Base-by-base conservation (phyloP, 139 green algal genomes). In the Gonium pectorale region DNA sequence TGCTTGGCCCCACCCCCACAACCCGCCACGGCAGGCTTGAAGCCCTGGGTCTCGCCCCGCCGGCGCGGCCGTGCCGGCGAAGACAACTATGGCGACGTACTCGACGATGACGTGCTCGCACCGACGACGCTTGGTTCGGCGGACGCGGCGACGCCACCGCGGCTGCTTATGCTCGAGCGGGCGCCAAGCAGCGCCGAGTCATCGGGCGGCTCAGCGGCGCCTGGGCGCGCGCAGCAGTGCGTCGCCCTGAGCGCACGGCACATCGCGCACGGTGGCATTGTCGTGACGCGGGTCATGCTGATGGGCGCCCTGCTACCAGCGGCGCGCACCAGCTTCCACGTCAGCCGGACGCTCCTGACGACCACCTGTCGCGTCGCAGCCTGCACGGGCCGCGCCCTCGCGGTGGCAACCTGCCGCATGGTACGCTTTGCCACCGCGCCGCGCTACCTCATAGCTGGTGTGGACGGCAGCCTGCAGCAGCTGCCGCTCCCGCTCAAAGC, bases 171-270 rank as follows among this genome's bases (percentile, higher is more conserved):
- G 72, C 72, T 80, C 7, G 51, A 80, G 27, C 52, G 72, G 2
- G 72, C 35, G 2, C 72, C 72, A 33, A 80, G 72, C 72, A 80
- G 72, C 33, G 72, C n/a, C n/a, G n/a, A n/a, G n/a, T n/a, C 43
- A 29, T 31, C 38, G 1, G 62, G n/a, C n/a, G n/a, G 44, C 15
- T 44, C 37, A 31, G 26, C 22, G 4, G 5, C 64, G 27, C 40
- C 41, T 7, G 6, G 46, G 7, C 63, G 27, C 6, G 46, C 46
- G 13, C 43, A 52, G 33, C 63, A 67, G 26, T 19, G 63, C 44
- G 44, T 43, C 5, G 78, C 37, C 1, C 9, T 74, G 46, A 64
- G 41, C 37, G 79, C 66, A 9, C 27, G 79, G 21, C 66, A 78
- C 46, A n/a, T 86, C 5, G 79, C 51, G 8, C 66, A 51, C 67